phyloP scores from a whole-genome alignment of 495 filamentous ascomycete species.

The Podospora fimiseda region DNA sequence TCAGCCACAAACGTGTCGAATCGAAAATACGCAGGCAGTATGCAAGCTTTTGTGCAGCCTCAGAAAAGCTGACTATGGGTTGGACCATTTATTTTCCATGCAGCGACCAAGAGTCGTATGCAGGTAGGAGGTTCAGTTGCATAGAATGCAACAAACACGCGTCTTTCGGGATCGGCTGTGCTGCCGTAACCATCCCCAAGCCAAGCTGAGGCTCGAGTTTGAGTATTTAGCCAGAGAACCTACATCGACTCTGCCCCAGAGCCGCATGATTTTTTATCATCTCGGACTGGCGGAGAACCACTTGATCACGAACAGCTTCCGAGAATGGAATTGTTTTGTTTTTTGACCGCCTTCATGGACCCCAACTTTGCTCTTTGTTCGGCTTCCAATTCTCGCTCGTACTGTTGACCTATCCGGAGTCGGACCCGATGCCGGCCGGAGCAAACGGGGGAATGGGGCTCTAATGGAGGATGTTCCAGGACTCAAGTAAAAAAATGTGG shows the following conservation, averaged over 20 bases:
- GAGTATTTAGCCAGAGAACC: no score
- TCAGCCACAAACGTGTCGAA: no score
- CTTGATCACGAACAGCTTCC: not conserved
- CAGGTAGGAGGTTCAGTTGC: no score
- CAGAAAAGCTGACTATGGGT: no score
- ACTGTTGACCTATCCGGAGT: not conserved
- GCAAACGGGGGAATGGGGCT: not conserved
- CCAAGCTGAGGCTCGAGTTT: not conserved
- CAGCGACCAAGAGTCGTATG: no score
- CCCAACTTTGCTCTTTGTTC: not conserved
- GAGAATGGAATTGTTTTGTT: not conserved
- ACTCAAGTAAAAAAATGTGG: conserved; percentile 17
- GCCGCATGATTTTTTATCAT: not conserved
- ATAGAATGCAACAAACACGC: no score
- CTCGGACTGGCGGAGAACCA: not conserved
- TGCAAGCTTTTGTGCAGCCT: no score
- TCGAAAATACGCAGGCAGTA: no score
- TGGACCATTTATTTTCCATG: no score
- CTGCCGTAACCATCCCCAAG: not conserved
- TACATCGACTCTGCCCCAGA: not conserved
- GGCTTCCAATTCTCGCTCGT: not conserved
- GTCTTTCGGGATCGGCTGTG: not conserved
- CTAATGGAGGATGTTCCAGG: not conserved
- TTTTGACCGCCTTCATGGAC: not conserved
- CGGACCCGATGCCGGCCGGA: not conserved